These are phyloP conservation scores for Rhodomyrtus tomentosa DNA, from an alignment of 345 rosid species.

Conservation along the genomic window DNA sequence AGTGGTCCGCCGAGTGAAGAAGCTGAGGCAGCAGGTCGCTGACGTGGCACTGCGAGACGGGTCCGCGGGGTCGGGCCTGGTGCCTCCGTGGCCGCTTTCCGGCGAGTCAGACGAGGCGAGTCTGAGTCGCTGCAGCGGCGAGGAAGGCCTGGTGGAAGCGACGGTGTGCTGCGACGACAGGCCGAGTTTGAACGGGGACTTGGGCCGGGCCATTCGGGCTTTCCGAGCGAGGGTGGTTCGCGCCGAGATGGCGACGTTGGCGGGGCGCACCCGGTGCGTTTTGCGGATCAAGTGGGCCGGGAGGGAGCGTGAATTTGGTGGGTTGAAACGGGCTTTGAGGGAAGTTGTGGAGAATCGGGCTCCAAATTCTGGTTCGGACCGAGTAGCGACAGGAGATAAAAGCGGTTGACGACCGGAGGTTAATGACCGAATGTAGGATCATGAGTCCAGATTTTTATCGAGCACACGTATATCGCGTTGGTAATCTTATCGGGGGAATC, in stretches of 20 bases:
- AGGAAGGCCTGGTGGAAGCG: slow-evolving; percentile 12
- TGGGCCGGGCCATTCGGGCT: slow-evolving; percentile 17
- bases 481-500: neutral
- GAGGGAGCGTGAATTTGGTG: slow-evolving; percentile 15
- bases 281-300: slow-evolving; percentile 26
- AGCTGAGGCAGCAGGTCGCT: slow-evolving; percentile 34
- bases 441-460: neutral
- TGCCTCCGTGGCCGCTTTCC: slow-evolving; percentile 14
- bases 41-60: slow-evolving; percentile 7
- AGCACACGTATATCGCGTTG: neutral
- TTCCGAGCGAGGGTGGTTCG: slow-evolving; percentile 29
- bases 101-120: slow-evolving; percentile 32
- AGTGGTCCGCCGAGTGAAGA: slow-evolving; percentile 61
- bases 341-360: slow-evolving; percentile 27
- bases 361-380: neutral
- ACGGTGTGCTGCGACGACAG: slow-evolving; percentile 46
- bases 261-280: slow-evolving; percentile 31
- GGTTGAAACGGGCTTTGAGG: slow-evolving; percentile 22
- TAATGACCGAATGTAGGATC: neutral
- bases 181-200: slow-evolving; percentile 33
- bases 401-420: neutral
- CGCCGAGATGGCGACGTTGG: slow-evolving; percentile 48
- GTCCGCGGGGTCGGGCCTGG: neutral
- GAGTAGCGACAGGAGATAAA: neutral
- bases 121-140: slow-evolving; percentile 5